Conservation (phyloP, 371 early-diverging fungal species). For the Apophysomyces variabilis region DNA sequence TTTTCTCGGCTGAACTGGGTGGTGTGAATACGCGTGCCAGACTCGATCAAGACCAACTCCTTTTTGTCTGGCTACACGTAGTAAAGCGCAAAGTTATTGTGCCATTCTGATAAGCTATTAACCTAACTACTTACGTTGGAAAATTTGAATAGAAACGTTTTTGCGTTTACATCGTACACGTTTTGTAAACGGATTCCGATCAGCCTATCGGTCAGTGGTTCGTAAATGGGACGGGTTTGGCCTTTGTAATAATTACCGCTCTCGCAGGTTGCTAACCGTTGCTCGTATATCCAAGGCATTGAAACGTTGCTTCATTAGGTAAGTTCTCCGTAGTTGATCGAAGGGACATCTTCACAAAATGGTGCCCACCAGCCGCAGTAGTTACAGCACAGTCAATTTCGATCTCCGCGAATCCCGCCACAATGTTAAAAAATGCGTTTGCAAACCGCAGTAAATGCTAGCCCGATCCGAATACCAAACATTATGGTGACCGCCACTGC, state of each 20-base stretch:
- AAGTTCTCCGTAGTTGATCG: background rate
- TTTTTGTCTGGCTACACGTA: slow-evolving; percentile 76
- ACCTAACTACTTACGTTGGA: slow-evolving; percentile 57
- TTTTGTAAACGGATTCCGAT: slow-evolving; percentile 91
- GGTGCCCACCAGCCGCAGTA: background rate
- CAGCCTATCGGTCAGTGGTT: slow-evolving; percentile 44
- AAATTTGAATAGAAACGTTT: slow-evolving; percentile 94
- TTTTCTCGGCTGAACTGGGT: slow-evolving; percentile 91
- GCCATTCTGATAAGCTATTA: background rate
- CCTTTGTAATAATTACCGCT: slow-evolving; percentile 46
- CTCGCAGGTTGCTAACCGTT: slow-evolving; percentile 72
- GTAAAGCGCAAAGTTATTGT: background rate
- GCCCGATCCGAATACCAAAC: background rate
- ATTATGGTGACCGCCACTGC: slow-evolving; percentile 10
- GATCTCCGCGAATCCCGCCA: background rate
- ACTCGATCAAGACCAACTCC: slow-evolving; percentile 90
- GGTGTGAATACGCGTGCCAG: slow-evolving; percentile 92
- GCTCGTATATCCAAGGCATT: slow-evolving; percentile 89
- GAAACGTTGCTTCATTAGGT: slow-evolving; percentile 78
- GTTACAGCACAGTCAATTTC: slow-evolving; percentile 2
- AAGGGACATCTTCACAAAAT: background rate
- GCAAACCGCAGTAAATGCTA: background rate
- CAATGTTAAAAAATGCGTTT: background rate
- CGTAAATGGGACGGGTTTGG: slow-evolving; percentile 1
- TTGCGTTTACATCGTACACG: slow-evolving; percentile 91